These are phyloP conservation scores for Microsporum canis DNA, from an alignment of 2,329 filamentous ascomycete genomes.

Conservation along the genomic window DNA sequence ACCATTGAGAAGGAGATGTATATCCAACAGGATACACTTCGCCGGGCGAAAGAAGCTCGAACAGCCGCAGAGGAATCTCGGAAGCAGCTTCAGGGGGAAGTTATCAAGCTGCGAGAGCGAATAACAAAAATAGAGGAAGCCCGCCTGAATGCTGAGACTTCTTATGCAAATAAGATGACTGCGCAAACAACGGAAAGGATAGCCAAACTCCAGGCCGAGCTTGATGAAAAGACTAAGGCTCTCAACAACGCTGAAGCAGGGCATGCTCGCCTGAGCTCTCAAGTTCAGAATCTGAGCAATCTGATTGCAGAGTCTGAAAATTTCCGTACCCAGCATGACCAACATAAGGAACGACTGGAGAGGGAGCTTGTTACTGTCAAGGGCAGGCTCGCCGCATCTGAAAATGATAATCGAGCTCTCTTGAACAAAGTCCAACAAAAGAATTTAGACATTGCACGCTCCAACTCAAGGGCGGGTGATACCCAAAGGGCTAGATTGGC, in stretches of 20 bases:
- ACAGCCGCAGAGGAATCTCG: slow-evolving; percentile 72
- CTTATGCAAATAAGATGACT: slow-evolving; percentile 68
- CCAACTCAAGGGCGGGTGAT: slow-evolving; percentile 74
- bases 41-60: slow-evolving; percentile 72
- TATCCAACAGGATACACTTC: slow-evolving; percentile 80
- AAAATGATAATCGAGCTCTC: slow-evolving; percentile 91
- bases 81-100: slow-evolving; percentile 77
- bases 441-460: slow-evolving; percentile 87
- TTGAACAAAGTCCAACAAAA: slow-evolving; percentile 97
- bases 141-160: slow-evolving; percentile 67
- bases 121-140: slow-evolving; percentile 80
- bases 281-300: slow-evolving; percentile 77
- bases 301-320: slow-evolving; percentile 80
- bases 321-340: slow-evolving; percentile 80
- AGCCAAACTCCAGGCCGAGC: slow-evolving; percentile 61
- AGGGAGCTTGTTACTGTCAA: slow-evolving; percentile 84
- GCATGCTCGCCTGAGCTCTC: slow-evolving; percentile 59
- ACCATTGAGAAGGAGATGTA: slow-evolving; percentile 98
- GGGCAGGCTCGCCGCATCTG: slow-evolving; percentile 76
- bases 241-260: slow-evolving; percentile 71
- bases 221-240: slow-evolving; percentile 66
- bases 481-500: slow-evolving; percentile 65
- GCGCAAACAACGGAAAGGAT: slow-evolving; percentile 71
- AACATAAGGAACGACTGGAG: slow-evolving; percentile 86
- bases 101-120: slow-evolving; percentile 68